Evolutionary conservation across 2,329 filamentous ascomycete species (phyloP).

Genomic region (Trichoderma sp.): DNA sequence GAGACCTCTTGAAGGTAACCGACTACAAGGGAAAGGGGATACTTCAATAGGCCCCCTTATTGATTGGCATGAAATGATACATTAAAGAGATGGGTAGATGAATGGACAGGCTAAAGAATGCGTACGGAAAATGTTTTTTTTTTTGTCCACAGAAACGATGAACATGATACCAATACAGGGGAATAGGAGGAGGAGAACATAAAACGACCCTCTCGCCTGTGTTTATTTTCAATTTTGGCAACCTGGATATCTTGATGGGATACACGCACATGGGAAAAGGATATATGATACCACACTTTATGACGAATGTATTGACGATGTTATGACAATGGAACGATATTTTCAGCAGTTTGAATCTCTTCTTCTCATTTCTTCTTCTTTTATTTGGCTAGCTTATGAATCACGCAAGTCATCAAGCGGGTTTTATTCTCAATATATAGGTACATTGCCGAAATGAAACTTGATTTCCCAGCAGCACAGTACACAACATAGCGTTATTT

Average conservation of each 20-base stretch:
- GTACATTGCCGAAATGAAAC: not conserved
- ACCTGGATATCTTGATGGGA: not conserved
- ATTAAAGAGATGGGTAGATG: not conserved
- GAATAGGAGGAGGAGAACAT: not conserved
- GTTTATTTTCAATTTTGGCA: not conserved
- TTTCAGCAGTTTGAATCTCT: not conserved
- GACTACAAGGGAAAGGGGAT: constrained; percentile 36
- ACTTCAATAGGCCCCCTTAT: not conserved
- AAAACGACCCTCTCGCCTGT: not conserved
- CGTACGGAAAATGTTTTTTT: too few relatives aligned
- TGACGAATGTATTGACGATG: not conserved
- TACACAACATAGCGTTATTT: not conserved
- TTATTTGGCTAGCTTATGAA: not conserved
- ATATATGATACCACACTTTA: constrained; percentile 3
- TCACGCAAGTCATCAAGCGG: not conserved
- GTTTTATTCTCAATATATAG: not conserved
- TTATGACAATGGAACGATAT: not conserved
- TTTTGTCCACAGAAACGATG: not conserved
- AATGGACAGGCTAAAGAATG: not conserved
- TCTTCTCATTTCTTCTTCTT: not conserved
- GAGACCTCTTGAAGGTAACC: constrained; percentile 46
- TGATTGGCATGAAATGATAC: not conserved
- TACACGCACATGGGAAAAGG: not conserved
- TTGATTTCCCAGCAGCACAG: not conserved
- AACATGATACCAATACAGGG: not conserved